phyloP scores from a whole-genome alignment of 176 grass and related monocot species.

The Aegilops longissima region DNA sequence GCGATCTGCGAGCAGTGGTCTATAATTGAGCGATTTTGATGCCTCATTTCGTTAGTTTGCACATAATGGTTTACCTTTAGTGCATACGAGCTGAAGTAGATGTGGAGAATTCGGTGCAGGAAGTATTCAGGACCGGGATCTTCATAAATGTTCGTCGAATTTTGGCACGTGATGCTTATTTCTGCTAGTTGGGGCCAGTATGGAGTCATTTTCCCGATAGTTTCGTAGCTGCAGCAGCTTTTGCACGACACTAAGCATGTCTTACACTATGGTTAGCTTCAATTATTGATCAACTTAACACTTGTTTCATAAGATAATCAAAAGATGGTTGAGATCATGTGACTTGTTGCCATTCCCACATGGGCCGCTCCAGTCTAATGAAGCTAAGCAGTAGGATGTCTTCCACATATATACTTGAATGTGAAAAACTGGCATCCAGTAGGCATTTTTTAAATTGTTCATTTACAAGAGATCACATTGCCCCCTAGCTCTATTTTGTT shows the following conservation, averaged over 20 bases:
- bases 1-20: slow-evolving; percentile 7
- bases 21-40: not conserved
- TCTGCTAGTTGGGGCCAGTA: not conserved
- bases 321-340: not conserved
- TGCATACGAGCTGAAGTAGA: not conserved
- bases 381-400: not conserved
- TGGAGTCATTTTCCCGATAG: not conserved
- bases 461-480: not conserved
- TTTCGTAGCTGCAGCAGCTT: not conserved
- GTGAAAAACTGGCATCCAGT: not conserved
- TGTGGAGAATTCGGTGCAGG: not conserved
- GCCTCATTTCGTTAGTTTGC: no score
- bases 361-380: not conserved
- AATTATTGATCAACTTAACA: not conserved
- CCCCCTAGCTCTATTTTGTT: not conserved
- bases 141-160: slow-evolving; percentile 23
- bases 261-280: slow-evolving; percentile 14
- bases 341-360: not conserved
- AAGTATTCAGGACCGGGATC: not conserved
- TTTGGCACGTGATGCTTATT: not conserved
- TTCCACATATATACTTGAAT: not conserved
- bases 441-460: not conserved
- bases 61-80: no score
- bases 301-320: not conserved
- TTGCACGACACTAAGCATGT: not conserved